Evolutionary conservation across 306 rosid species (phyloP).

Genomic region (Aeschynomene evenia): DNA sequence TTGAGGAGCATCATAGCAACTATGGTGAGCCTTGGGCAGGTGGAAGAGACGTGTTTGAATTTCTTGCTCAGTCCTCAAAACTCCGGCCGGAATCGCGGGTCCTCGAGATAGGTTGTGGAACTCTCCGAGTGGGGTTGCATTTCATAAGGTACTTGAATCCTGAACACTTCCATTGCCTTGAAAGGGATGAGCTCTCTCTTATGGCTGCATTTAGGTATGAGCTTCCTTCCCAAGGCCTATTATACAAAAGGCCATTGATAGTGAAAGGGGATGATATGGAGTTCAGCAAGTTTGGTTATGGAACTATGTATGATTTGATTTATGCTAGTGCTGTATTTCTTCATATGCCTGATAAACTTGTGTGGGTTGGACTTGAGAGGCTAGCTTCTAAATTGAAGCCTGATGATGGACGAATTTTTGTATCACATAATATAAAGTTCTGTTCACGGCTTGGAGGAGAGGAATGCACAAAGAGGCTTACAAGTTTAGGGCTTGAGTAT

Average conservation of each 20-base stretch:
- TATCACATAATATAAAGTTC: constrained; percentile 85
- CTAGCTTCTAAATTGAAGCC: constrained; percentile 66
- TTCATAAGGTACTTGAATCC: constrained; percentile 76
- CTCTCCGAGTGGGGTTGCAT: constrained; percentile 91
- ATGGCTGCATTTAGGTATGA: constrained; percentile 89
- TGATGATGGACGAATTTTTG: constrained; percentile 72
- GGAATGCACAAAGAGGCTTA: constrained; percentile 73
- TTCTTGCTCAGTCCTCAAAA: constrained; percentile 62
- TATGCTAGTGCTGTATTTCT: constrained; percentile 97
- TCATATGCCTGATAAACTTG: constrained; percentile 90
- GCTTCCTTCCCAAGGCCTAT: constrained; percentile 91
- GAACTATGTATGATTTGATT: constrained; percentile 59
- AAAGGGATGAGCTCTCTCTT: constrained; percentile 85
- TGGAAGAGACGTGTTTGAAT: constrained; percentile 86
- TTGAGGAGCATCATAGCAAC: constrained; percentile 93
- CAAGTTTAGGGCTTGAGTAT: constrained; percentile 73
- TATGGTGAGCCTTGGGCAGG: constrained; percentile 99
- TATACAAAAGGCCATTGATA: constrained; percentile 75
- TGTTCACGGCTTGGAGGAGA: constrained; percentile 83
- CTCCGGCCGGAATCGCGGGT: constrained; percentile 59
- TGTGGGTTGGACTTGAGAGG: constrained; percentile 77
- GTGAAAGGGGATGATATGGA: constrained; percentile 85
- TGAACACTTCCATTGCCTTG: constrained; percentile 75
- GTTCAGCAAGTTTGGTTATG: constrained; percentile 60
- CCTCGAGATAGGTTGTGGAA: constrained; percentile 92